Conservation (phyloP, 2,329 filamentous ascomycete species). For the Bipolaris bicolor region DNA sequence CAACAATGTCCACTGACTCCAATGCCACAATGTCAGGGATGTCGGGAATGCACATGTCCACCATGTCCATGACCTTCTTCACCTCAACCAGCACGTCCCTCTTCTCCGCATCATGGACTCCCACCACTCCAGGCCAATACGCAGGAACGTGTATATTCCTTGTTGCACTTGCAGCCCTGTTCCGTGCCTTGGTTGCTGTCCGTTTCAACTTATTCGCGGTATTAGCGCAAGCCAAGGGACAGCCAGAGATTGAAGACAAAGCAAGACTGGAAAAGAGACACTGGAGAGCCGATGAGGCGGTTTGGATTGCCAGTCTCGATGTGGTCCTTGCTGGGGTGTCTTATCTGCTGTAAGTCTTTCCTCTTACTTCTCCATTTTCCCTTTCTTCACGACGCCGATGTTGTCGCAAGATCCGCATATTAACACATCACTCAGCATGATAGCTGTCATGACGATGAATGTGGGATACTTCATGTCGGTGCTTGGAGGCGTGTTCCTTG, state of each 20-base stretch:
- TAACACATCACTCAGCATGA: conserved; percentile 66
- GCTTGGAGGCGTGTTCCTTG: conserved; percentile 76
- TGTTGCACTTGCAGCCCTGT: conserved; percentile 71
- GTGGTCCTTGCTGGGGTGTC: conserved; percentile 75
- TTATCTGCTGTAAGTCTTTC: conserved; percentile 77
- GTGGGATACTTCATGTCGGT: conserved; percentile 81
- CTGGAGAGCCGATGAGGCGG: conserved; percentile 80
- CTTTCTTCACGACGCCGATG: background rate
- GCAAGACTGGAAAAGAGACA: conserved; percentile 52
- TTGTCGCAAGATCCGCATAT: background rate
- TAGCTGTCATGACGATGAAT: conserved; percentile 88
- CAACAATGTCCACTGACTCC: conserved; percentile 13
- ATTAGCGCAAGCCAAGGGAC: conserved; percentile 58
- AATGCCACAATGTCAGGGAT: conserved; percentile 7
- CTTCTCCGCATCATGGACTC: conserved; percentile 74
- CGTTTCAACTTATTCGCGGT: conserved; percentile 62
- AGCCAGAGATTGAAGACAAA: conserved; percentile 49
- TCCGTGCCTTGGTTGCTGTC: conserved; percentile 72
- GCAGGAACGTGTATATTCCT: conserved; percentile 91
- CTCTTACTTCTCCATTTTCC: no score
- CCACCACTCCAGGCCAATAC: conserved; percentile 70
- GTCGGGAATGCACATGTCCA: conserved; percentile 13
- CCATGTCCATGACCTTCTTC: conserved; percentile 68
- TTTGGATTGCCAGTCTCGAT: conserved; percentile 72
- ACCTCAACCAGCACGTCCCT: conserved; percentile 65